Evolutionary conservation across 2,329 filamentous ascomycete genomes (phyloP).

Genomic region (Xylariaceae sp.): DNA sequence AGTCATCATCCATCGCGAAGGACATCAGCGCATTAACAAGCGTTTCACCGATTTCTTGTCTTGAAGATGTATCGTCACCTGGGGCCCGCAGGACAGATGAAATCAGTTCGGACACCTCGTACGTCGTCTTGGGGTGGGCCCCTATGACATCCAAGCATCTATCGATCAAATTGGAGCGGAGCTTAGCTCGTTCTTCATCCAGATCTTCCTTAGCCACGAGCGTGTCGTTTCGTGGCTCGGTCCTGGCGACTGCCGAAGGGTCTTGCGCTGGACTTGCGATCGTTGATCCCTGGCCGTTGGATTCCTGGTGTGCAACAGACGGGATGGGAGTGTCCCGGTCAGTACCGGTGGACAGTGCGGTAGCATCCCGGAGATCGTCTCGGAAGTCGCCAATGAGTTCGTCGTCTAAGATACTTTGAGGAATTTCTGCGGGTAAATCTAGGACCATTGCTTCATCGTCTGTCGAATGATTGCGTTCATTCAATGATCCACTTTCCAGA

Average conservation of each 20-base stretch:
- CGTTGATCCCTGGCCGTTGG: slow-evolving; percentile 25
- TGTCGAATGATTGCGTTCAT: slow-evolving; percentile 20
- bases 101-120: slow-evolving; percentile 86
- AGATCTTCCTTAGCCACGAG: slow-evolving; percentile 69
- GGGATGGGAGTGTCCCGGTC: slow-evolving; percentile 23
- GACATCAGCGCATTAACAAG: slow-evolving; percentile 79
- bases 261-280: slow-evolving; percentile 22
- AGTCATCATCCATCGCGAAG: slow-evolving; percentile 54
- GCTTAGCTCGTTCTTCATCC: slow-evolving; percentile 65
- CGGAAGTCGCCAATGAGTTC: slow-evolving; percentile 24
- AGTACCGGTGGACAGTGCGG: slow-evolving; percentile 15
- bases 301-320: slow-evolving; percentile 23
- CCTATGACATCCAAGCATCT: slow-evolving; percentile 86
- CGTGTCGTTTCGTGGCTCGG: slow-evolving; percentile 19
- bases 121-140: slow-evolving; percentile 79
- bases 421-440: slow-evolving; percentile 25
- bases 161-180: slow-evolving; percentile 77
- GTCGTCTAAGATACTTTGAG: slow-evolving; percentile 25
- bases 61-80: slow-evolving; percentile 44
- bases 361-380: slow-evolving; percentile 20
- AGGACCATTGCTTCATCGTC: slow-evolving; percentile 28
- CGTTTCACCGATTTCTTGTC: slow-evolving; percentile 74
- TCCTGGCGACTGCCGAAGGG: slow-evolving; percentile 16
- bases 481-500: slow-evolving; percentile 31
- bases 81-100: slow-evolving; percentile 58